phyloP scores from a whole-genome alignment of 345 rosid species.

The Barbarea vulgaris region DNA sequence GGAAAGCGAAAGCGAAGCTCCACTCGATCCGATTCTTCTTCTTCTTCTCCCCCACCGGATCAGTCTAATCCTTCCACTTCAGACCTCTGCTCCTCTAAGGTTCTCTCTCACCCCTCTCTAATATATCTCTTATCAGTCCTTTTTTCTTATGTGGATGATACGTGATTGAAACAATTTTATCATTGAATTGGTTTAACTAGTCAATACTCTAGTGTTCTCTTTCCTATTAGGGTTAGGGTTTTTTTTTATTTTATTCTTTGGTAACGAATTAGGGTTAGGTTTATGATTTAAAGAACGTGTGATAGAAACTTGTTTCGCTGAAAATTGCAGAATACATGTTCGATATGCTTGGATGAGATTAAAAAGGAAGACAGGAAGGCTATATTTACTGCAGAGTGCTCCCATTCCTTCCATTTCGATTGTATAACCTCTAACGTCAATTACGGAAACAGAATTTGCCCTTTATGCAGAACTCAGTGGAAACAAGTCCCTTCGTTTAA shows the following conservation, averaged over 20 bases:
- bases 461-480: constrained; percentile 87
- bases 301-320: constrained; percentile 22
- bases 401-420: constrained; percentile 94
- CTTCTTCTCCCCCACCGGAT: constrained; percentile 8
- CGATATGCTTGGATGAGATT: constrained; percentile 74
- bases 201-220: background rate
- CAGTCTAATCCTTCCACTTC: constrained; percentile 1
- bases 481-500: constrained; percentile 48
- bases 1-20: too few species aligned
- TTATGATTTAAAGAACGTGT: background rate
- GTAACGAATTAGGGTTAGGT: background rate
- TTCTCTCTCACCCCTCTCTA: constrained; percentile 16
- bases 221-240: constrained; percentile 5
- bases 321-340: constrained; percentile 66
- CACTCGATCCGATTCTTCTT: too few species aligned
- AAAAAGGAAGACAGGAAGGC: constrained; percentile 79
- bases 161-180: background rate
- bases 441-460: constrained; percentile 85
- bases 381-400: constrained; percentile 90
- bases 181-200: background rate
- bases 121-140: background rate
- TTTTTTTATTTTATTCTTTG: background rate
- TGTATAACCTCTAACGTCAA: constrained; percentile 84
- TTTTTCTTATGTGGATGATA: background rate
- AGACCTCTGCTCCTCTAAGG: constrained; percentile 32